Base-by-base conservation (phyloP, 2,329 filamentous ascomycete genomes). In the Xylaria hypoxylon region DNA sequence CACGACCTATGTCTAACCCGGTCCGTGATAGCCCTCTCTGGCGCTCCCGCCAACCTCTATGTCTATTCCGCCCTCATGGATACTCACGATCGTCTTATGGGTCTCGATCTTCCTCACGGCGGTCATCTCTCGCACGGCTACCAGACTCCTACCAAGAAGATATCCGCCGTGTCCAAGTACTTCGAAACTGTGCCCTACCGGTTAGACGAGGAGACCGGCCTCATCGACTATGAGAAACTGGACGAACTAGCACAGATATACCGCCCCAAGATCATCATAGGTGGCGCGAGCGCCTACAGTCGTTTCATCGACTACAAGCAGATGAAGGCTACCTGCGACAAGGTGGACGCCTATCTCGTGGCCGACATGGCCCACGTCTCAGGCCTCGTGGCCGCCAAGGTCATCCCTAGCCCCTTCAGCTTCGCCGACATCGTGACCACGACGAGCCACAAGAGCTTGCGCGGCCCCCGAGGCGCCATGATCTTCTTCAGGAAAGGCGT, bases 311-410 rank as follows among this genome's bases (percentile, higher is more conserved):
- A 99, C 83, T 99, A 99, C 82, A 89, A 91, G 75, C 90, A 92
- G 73, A 96, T 99, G 87, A 92, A 93, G 71, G 88, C 93, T 73
- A 96, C 97, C 71, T 92, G 92, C 73, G 92, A 97, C 81, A 96
- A 97, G 82, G 87, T 93, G 64, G 93, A 94, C 74, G 93, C 93
- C 76, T 99, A 98, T 82, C 87, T 99, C 64, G 84, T 99, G 68
- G 93, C 93, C 74, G 96, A 99, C 77, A 97, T 99, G 89, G 96
- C 96, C 59, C 96, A 99, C 78, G 96, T 99, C 73, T 98, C 95
- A 10, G 96, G 96, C 71, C 85, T 99, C 69, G 89, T 99, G 58
- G 94, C 96, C 48, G 95, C 93, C 73, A 94, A 94, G 76, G 94
- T 97, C 62, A 89, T 97, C 71, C 93, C 94, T 48, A 91, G 92